Evolutionary conservation across 108 stramenopile genomes (phyloP).

Genomic region (Nitzschia palea): DNA sequence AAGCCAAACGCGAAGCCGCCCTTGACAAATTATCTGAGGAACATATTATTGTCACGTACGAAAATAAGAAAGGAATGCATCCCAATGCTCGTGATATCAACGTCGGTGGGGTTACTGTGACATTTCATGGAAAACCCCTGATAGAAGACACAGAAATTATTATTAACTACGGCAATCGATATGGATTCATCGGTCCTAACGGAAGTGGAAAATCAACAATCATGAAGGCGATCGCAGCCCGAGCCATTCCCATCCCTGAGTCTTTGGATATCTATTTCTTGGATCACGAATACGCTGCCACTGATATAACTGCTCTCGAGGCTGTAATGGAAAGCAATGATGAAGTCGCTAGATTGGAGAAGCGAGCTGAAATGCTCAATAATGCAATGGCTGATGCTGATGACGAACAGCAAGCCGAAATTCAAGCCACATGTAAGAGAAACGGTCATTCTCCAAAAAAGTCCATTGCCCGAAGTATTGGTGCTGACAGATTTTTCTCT

Average conservation of each 20-base stretch:
- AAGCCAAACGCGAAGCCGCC: conserved; percentile 61
- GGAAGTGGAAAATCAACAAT: conserved; percentile 87
- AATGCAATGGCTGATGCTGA: conserved; percentile 85
- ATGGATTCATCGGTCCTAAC: conserved; percentile 85
- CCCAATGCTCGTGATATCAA: conserved; percentile 96
- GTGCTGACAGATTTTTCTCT: neutral
- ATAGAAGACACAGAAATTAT: conserved; percentile 87
- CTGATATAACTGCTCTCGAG: conserved; percentile 94
- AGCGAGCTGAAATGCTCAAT: conserved; percentile 88
- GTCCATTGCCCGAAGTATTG: neutral
- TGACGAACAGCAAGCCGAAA: conserved; percentile 73
- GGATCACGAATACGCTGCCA: conserved; percentile 91
- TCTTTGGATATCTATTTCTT: conserved; percentile 96
- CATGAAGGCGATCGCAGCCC: conserved; percentile 95
- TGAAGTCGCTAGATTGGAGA: conserved; percentile 85
- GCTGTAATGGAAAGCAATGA: conserved; percentile 95
- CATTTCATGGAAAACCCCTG: conserved; percentile 88
- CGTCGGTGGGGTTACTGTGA: conserved; percentile 92
- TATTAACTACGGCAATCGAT: conserved; percentile 94
- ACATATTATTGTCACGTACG: conserved; percentile 86
- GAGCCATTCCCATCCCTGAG: conserved; percentile 96
- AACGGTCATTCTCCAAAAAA: neutral
- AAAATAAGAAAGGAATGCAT: conserved; percentile 72
- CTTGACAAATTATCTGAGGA: conserved; percentile 74
- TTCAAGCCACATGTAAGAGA: conserved; percentile 50